Evolutionary conservation across 805 yeast species (phyloP), one percentile per base, ranked within the genome.

Genomic region (Danielia oregonensis): DNA sequence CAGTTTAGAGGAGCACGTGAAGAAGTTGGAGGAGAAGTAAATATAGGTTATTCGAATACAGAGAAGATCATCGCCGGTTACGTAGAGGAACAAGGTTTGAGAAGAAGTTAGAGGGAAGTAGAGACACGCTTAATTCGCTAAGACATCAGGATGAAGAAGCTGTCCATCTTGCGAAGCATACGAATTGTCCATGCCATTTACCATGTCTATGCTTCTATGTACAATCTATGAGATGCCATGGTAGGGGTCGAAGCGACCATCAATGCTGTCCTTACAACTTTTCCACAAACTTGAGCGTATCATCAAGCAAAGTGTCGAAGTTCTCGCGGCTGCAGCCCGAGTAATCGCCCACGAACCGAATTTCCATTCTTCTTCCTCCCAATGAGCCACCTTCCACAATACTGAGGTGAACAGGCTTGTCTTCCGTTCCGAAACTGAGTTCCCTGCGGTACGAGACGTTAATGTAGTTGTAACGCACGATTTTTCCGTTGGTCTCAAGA

Each of bases 1-100:
- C 47, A 71, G 69, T 41, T 73, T 86, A 51, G 91, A 82, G 53
- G 72, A 73, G 44, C 86, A 82, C 50, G 83, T 86, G 43, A 74
- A 73, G 60, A 61, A 69, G 2, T 68, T 83, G 48, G 88, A 82
- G 57, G 63, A 48, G 44, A 51, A 54, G 38, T 46, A 40, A 38
- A 3, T 10, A 16, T 24, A 4, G n/a, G n/a, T 17, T 13, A 12
- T 12, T 24, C 13, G 26, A 24, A 13, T 15, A 24, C n/a, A n/a
- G n/a, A n/a, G n/a, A n/a, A n/a, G n/a, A n/a, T n/a, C n/a, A n/a
- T n/a, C n/a, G n/a, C n/a, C n/a, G n/a, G n/a, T n/a, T n/a, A n/a
- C n/a, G n/a, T n/a, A n/a, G n/a, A n/a, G n/a, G n/a, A n/a, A n/a
- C n/a, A n/a, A n/a, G n/a, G n/a, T n/a, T n/a, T n/a, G n/a, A n/a